A percentile compares a stretch with the other conserved stretches of the same genome.
phyloP scores from a whole-genome alignment of 75 land plant species.

The Picea sitchensis region DNA sequence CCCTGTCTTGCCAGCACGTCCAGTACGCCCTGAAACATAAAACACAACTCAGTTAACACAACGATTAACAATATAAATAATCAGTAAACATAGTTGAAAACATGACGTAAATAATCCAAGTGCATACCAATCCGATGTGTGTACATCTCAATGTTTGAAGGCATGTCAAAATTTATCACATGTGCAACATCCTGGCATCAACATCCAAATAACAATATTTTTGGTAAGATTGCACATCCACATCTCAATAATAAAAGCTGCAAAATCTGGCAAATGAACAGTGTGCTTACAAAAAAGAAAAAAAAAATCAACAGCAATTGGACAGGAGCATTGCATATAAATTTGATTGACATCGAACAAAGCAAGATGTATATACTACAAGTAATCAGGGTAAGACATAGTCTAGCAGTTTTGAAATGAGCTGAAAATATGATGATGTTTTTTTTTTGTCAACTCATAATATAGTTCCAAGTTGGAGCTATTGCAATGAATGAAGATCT shows the following conservation, averaged over 20 bases:
- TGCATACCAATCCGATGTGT: conserved; percentile 88
- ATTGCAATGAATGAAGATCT: not conserved
- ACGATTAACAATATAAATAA: not conserved
- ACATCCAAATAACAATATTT: not conserved
- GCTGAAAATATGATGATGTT: not conserved
- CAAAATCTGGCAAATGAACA: not conserved
- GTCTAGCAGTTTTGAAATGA: not conserved
- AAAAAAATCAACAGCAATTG: too few relatives aligned
- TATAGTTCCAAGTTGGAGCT: not conserved
- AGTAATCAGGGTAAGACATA: not conserved
- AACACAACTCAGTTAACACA: conserved; percentile 4
- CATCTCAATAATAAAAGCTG: not conserved
- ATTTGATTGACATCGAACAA: not conserved
- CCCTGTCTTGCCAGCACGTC: conserved; percentile 97
- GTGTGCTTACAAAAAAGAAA: not conserved
- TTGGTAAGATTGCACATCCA: not conserved
- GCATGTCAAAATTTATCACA: conserved; percentile 97
- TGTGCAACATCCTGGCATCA: conserved; percentile 76
- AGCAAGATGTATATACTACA: not conserved
- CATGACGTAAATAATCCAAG: not conserved
- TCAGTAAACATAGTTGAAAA: not conserved
- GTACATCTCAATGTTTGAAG: conserved; percentile 80
- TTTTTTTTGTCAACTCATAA: not conserved
- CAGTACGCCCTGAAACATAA: conserved; percentile 57
- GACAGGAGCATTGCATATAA: too few relatives aligned